Evolutionary conservation across 495 filamentous ascomycete genomes (phyloP), one percentile per base, ranked within the genome.

Genomic region (Patellaria atrata): DNA sequence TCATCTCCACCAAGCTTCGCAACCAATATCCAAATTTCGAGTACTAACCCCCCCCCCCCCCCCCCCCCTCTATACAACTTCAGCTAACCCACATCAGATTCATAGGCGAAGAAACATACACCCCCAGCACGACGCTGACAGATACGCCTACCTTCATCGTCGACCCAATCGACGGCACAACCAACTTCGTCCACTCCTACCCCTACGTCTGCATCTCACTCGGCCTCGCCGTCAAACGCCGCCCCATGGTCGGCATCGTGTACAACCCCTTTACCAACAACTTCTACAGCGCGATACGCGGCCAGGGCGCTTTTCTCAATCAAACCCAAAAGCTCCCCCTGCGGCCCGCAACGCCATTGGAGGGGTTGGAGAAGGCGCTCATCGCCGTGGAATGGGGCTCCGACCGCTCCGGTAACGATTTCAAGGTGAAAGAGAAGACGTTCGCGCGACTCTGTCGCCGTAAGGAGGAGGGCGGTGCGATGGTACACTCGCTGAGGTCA

Each of bases 111-210:
- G 84, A 93, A 54, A 91, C 79, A 13, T 89, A 86, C 65, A 57
- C 75, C 29, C 67, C 78, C 18, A 70, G 75, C 35, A 59, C 60
- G 40, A 61, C 50, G 17, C 61, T 93, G 37, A 82, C 77, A 2
- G 48, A 64, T 23, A 64, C 60, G 1, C 84, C 84, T 1, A 93
- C 84, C 28, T 92, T 93, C 59, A 69, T 92, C 56, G 71, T 79
- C 39, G 84, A 93, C 60, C 84, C 84, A 25, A 85, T 91, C 48
- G 84, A 93, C 60, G 84, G 84, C 38, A 91, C 82, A 9, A 73
- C 73, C 29, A 93, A 93, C 61, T 92, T 93, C 48, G 71, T 92
- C 4, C 84, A 93, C 58, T 63, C 64, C 33, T 79, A 82, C 59
- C 79, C 83, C 10, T 67, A 75, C 47, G 78, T 82, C 41, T 82